Base-by-base conservation (phyloP, 75 land plant species). In the Adiantum capillusveneris region DNA sequence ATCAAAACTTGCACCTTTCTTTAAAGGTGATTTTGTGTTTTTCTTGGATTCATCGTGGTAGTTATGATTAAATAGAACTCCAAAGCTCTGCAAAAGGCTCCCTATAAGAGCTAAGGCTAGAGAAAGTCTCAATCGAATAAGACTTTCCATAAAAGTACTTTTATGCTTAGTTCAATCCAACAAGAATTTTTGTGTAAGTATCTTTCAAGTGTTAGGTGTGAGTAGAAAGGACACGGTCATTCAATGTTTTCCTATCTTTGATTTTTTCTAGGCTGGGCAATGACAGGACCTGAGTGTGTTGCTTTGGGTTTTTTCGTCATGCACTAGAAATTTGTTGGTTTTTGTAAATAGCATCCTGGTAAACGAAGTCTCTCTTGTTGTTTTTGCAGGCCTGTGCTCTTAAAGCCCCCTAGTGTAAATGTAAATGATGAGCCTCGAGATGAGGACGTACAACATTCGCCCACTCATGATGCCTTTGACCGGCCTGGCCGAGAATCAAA, bases 401-500 rank as follows among this genome's bases (percentile, higher is more conserved):
- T 25, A 11, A 53, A 25, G 24, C 29, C 55, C 21, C 16, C 55
- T 24, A 53, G 28, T 14, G 25, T 53, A 22, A 14, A 26, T 26
- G 28, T 24, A 7, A 53, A 53, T 53, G 55, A 27, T 25, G 55
- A 26, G 14, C 9, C 28, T 3, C 25, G 14, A 5, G 55, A 53
- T 26, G 81, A 75, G 41, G 71, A 68, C 31, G 64, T 16, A 53
- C 58, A 12, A 54, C 67, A 31, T 18, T 26, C 37, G 59, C 79
- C 54, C 57, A 30, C 44, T 0, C 67, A 49, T 13, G 80, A 56
- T 26, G 43, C 68, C 31, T 62, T 58, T 62, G 82, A 78, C 73
- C 95, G 79, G 7, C 44, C 80, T 14, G 79, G 72, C 12, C 66
- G 66, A 36, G 91, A 93, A 29, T 81, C 83, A 25, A 94, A 90